Base-by-base conservation (phyloP, 2,329 filamentous ascomycete species). In the Fusarium illudens region DNA sequence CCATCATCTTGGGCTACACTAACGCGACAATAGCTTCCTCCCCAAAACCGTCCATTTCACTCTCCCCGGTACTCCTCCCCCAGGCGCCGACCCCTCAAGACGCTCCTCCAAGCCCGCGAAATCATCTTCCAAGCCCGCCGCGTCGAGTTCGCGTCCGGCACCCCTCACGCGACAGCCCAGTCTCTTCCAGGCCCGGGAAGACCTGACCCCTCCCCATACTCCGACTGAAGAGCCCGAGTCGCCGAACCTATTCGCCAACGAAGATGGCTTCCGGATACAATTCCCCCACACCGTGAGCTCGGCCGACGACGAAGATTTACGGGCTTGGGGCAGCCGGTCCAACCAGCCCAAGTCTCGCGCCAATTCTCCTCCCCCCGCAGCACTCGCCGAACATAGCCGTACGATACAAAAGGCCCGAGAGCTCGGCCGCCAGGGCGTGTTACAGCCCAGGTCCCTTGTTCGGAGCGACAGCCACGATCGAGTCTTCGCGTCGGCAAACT, bases 41-140 rank as follows among this genome's bases (percentile, higher is more conserved):
- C 95, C 95, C 32, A 94, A 97, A 78, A 98, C 95, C 37, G 85
- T 97, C 75, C 90, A 97, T 79, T 98, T 98, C 79, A 90, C 90
- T 71, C 84, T 92, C 59, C 87, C 88, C 11, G 84, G 84, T 36
- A 84, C 83, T 30, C 82, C 83, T 53, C 80, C 79, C 60, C 81
- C 76, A 65, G 75, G 75, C 63, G 77, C 73, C 68, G 77, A 77
- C 53, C 68, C 63, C 4, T 48, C 68, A 60, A 76, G 71, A 73
- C 65, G 72, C 70, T 64, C 74, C 58, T 59, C 75, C 68, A 73
- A 74, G 67, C 64, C 75, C 32, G 61, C 73, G 62, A 73, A 68
- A 19, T 48, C 44, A 19, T 48, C 44, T 9, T 20, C 58, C 11
- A 64, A 71, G 44, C 39, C 58, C 44, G 32, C 39, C 22, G 51